These are phyloP conservation scores for Sanghuangporus weigelae DNA, from an alignment of 1,284 basidiomycete species.

Conservation along the genomic window DNA sequence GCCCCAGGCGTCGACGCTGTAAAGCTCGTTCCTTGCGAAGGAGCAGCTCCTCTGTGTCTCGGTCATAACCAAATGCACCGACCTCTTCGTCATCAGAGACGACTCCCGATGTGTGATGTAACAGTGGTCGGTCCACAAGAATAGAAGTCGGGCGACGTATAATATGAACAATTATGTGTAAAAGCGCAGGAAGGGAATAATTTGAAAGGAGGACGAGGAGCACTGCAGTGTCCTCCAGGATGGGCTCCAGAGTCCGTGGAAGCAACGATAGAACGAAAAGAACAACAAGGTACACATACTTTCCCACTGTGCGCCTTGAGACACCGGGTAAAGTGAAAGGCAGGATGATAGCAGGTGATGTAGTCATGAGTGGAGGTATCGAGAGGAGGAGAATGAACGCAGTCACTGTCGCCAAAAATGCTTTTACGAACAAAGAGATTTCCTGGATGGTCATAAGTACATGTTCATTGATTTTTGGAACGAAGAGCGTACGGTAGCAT, in stretches of 20 bases:
- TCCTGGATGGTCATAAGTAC: conserved; percentile 22
- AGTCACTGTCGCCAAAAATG: conserved; percentile 39
- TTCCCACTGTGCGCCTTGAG: conserved; percentile 44
- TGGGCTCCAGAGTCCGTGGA: conserved; percentile 29
- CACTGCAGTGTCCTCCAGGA: conserved; percentile 45
- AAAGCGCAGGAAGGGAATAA: conserved; percentile 56
- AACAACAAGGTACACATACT: conserved; percentile 34
- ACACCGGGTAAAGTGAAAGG: conserved; percentile 38
- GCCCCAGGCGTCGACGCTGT: conserved; percentile 57
- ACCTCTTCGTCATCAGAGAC: conserved; percentile 21
- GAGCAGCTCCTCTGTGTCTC: conserved; percentile 43
- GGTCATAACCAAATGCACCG: conserved; percentile 35
- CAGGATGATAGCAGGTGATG: conserved; percentile 44
- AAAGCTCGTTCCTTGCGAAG: conserved; percentile 70
- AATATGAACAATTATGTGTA: conserved; percentile 64
- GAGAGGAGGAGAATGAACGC: conserved; percentile 51
- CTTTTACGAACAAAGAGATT: conserved; percentile 25
- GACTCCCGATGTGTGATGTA: conserved; percentile 21
- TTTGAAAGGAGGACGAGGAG: conserved; percentile 45
- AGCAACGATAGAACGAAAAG: conserved; percentile 41
- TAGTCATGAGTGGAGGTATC: conserved; percentile 55
- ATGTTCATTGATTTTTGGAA: conserved; percentile 2
- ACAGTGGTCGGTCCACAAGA: conserved; percentile 37
- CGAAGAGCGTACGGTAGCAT: background rate
- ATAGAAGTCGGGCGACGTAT: conserved; percentile 67